Evolutionary conservation across 2,329 filamentous ascomycete genomes (phyloP).

Genomic region (Trichoderma endophyticum): DNA sequence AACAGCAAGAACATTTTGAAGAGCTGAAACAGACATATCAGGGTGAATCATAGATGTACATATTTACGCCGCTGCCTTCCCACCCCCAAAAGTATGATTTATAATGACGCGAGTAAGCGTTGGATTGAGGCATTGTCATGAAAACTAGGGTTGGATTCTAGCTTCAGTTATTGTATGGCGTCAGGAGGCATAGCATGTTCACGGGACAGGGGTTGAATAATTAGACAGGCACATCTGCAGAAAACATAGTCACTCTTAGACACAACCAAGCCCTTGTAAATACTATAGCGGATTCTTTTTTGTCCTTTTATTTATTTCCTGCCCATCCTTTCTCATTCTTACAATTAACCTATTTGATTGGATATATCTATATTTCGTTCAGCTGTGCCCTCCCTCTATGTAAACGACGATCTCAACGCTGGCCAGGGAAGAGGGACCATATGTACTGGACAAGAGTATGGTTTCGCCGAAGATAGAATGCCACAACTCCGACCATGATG

Average conservation of each 20-base stretch:
- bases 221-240: slow-evolving; percentile 10
- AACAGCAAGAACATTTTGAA: slow-evolving; percentile 75
- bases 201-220: slow-evolving; percentile 2
- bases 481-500: slow-evolving; percentile 63
- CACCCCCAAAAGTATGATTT: background rate
- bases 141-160: background rate
- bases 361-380: background rate
- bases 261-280: background rate
- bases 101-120: background rate
- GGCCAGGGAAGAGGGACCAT: slow-evolving; percentile 27
- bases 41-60: slow-evolving; percentile 34
- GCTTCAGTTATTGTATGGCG: background rate
- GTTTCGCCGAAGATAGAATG: slow-evolving; percentile 62
- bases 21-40: slow-evolving; percentile 58
- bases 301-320: background rate
- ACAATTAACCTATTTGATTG: background rate
- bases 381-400: background rate
- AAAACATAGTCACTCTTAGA: background rate
- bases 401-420: background rate
- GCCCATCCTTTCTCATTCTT: background rate
- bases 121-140: background rate
- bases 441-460: slow-evolving; percentile 31
- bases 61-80: background rate
- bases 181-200: slow-evolving; percentile 9
- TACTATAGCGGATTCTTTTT: background rate